Evolutionary conservation across 768 basidiomycete genomes (phyloP), one percentile per base, ranked within the genome.

Genomic region (Leccinum rimulosum): DNA sequence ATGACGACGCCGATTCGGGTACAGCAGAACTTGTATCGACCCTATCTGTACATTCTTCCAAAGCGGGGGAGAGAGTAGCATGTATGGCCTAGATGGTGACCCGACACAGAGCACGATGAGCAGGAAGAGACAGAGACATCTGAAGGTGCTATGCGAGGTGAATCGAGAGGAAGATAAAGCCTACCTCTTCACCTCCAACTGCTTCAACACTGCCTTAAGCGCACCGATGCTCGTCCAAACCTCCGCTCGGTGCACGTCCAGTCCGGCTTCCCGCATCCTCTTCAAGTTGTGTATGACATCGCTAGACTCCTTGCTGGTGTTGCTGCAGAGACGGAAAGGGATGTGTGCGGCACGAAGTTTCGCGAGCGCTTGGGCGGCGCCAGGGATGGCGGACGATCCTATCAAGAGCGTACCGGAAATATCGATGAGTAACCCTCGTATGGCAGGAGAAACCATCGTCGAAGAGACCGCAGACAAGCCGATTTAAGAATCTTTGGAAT

Each of bases 191-290:
- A 84, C 66, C 1, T 70, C 75, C 31, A 76, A 68, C 10, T 74
- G 65, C 19, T 72, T 68, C 50, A 89, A 69, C 14, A 80, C 64
- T 8, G 75, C 69, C n/a, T 74, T 73, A 17, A 85, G 80, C 0
- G 84, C 84, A 0, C 84, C 82, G 1, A 90, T 70, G 60, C 85
- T 86, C 3, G 87, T 89, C 79, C 85, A 88, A 19, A 87, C 66
- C 66, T 86, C 83, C 7, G 71, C 67, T 15, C 62, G 65, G 2
- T 48, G 64, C 2, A 84, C 68, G 12, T 79, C 75, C 60, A 89
- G 80, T 0, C 85, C 84, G 61, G 86, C 80, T 0, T 66, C 62
- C 0, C 63, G 54, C 63, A 90, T 74, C 22, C 77, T 74, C 22
- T 22, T 22, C 22, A 22, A 22, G 2, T 56, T 55, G n/a, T 81